Base-by-base conservation (phyloP, 2,329 filamentous ascomycete genomes). In the Xylaria sp. region DNA sequence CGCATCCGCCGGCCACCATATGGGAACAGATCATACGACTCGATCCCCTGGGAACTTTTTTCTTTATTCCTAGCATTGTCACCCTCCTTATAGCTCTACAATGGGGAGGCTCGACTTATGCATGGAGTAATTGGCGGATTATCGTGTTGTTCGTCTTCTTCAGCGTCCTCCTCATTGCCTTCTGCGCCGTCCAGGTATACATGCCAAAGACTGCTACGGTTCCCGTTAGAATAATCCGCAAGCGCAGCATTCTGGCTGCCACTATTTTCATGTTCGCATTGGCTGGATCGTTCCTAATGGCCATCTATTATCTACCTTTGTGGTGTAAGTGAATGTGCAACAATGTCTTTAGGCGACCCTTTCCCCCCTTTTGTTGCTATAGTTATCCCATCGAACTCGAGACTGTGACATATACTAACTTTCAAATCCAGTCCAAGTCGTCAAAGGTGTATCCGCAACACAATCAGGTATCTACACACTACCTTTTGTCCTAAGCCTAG, bases 41-140 rank as follows among this genome's bases (percentile, higher is more conserved):
- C 62, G 88, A 91, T 66, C 87, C 87, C 0, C 75, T 90, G 1
- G 89, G 89, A 31, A 89, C 87, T 8, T 75, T 86, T 15, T 84
- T 90, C 77, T 87, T 91, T 71, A 78, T 91, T 18, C 88, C 89
- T 0, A 84, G 84, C 39, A 83, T 90, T 48, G 82, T 90, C 15
- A 88, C 84, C 70, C 85, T 91, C 46, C 79, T 91, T 2, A 80
- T 92, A 5, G 89, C 89, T 0, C 81, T 92, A 41, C 87, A 91
- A 74, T 91, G 88, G 89, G 88, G 88, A 61, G 88, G 88, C 3
- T 79, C 78, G 13, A 74, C 71, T 3, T 79, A 88, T 72, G 70
- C 80, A 0, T 90, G 88, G 88, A 79, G 76, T 48, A 82, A 80
- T 71, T 85, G 84, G 80, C 83, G 84, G 52, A 84, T 89, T 63